These are phyloP conservation scores for Allium sativum DNA, from an alignment of 106 monocot genomes.

Conservation along the genomic window DNA sequence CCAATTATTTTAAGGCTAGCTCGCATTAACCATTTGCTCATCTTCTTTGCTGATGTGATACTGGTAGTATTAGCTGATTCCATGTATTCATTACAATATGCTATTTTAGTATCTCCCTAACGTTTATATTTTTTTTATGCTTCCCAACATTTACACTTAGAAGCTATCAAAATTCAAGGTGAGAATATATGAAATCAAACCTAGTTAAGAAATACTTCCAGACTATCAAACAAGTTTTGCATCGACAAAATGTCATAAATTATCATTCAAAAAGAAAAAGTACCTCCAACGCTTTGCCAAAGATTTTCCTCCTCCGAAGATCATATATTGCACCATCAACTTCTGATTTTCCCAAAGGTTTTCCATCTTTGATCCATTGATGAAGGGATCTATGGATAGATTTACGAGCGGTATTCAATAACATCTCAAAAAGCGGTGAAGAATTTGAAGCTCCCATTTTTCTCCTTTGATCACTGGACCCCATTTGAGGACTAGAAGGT, in stretches of 20 bases:
- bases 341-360: slow-evolving; percentile 33
- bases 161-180: neutral
- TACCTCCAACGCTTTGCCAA: slow-evolving; percentile 64
- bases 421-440: slow-evolving; percentile 27
- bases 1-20: too few relatives aligned
- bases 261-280: too few relatives aligned
- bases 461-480: slow-evolving; percentile 12
- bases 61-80: too few relatives aligned
- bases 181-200: neutral
- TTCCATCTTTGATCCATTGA: slow-evolving; percentile 52
- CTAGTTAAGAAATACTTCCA: too few relatives aligned
- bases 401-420: slow-evolving; percentile 26
- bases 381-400: slow-evolving; percentile 27
- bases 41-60: too few relatives aligned
- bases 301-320: slow-evolving; percentile 41
- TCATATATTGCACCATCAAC: slow-evolving; percentile 15
- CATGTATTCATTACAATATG: too few relatives aligned
- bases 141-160: too few relatives aligned
- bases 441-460: neutral
- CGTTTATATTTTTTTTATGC: too few relatives aligned
- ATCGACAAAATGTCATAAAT: too few relatives aligned
- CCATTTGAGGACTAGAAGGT: slow-evolving; percentile 12
- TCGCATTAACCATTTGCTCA: too few relatives aligned
- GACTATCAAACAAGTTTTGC: too few relatives aligned
- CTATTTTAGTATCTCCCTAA: too few relatives aligned